These are phyloP conservation scores for Biscogniauxia sp. DNA, from an alignment of 2,329 filamentous ascomycete species.

Conservation along the genomic window DNA sequence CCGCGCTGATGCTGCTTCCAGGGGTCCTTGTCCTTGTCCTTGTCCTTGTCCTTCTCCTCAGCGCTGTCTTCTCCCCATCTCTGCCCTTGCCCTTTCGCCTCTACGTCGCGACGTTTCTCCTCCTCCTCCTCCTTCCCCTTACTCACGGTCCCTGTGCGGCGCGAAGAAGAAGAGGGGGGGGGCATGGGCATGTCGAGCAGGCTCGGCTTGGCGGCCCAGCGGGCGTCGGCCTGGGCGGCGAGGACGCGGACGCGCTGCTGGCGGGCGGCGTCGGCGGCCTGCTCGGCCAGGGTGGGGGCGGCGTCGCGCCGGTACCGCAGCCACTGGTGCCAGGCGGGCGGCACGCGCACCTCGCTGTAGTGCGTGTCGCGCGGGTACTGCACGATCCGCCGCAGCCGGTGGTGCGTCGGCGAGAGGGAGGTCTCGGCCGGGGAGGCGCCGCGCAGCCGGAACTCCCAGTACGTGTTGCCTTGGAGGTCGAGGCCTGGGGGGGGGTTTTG, in stretches of 20 bases:
- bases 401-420: slow-evolving; percentile 29
- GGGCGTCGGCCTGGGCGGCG: slow-evolving; percentile 60
- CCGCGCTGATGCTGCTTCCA: slow-evolving; percentile 55
- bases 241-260: slow-evolving; percentile 53
- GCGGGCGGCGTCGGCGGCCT: slow-evolving; percentile 51
- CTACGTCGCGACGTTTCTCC: slow-evolving; percentile 1
- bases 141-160: no score
- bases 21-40: slow-evolving; percentile 42
- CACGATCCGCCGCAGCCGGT: slow-evolving; percentile 61
- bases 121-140: slow-evolving; percentile 3
- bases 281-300: slow-evolving; percentile 57
- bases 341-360: slow-evolving; percentile 54
- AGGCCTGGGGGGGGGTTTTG: slow-evolving; percentile 44
- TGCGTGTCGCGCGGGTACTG: slow-evolving; percentile 54
- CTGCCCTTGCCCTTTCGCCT: slow-evolving; percentile 5
- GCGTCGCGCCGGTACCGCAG: slow-evolving; percentile 56
- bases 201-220: slow-evolving; percentile 60
- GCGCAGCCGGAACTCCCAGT: slow-evolving; percentile 64
- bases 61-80: slow-evolving; percentile 11
- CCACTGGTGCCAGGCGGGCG: slow-evolving; percentile 68
- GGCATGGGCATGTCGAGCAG: slow-evolving; percentile 20
- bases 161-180: no score
- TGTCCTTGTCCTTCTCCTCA: slow-evolving; percentile 13
- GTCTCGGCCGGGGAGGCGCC: slow-evolving; percentile 25
- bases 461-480: slow-evolving; percentile 66